phyloP scores from a whole-genome alignment of 768 basidiomycete genomes.

The Steccherinum ochraceum region DNA sequence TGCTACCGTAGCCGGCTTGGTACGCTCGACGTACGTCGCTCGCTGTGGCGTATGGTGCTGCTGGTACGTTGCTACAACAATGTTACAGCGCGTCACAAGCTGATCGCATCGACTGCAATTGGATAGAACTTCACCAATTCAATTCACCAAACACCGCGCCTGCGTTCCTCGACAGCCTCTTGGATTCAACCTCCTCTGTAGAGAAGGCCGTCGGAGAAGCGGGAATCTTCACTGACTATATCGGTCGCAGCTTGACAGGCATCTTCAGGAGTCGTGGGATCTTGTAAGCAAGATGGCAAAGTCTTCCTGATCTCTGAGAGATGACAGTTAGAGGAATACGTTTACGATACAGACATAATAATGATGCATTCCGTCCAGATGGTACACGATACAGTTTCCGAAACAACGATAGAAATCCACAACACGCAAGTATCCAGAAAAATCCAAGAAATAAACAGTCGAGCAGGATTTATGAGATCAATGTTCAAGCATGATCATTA shows the following conservation, averaged over 20 bases:
- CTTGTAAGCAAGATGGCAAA: slow-evolving; percentile 21
- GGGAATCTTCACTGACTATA: slow-evolving; percentile 49
- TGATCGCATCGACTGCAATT: background rate
- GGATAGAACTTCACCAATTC: slow-evolving; percentile 73
- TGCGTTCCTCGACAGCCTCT: slow-evolving; percentile 59
- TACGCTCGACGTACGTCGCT: slow-evolving; percentile 62
- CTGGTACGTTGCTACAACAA: too few relatives aligned
- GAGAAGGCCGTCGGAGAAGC: slow-evolving; percentile 47
- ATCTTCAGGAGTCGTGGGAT: slow-evolving; percentile 66
- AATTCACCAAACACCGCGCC: slow-evolving; percentile 63
- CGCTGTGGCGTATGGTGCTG: slow-evolving; percentile 64
- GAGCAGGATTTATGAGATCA: background rate
- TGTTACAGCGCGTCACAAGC: too few relatives aligned
- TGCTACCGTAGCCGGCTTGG: slow-evolving; percentile 52
- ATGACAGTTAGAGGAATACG: too few relatives aligned
- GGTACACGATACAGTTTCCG: too few relatives aligned
- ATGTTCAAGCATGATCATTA: background rate
- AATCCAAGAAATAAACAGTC: background rate
- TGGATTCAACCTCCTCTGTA: slow-evolving; percentile 41
- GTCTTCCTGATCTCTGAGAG: too few relatives aligned
- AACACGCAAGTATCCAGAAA: background rate
- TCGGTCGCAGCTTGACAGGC: slow-evolving; percentile 64
- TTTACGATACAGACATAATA: too few relatives aligned
- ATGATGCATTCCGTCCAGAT: too few relatives aligned
- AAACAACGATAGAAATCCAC: too few relatives aligned